phyloP scores from a whole-genome alignment of 345 rosid genomes.

The Chamaenerion angustifolium region DNA sequence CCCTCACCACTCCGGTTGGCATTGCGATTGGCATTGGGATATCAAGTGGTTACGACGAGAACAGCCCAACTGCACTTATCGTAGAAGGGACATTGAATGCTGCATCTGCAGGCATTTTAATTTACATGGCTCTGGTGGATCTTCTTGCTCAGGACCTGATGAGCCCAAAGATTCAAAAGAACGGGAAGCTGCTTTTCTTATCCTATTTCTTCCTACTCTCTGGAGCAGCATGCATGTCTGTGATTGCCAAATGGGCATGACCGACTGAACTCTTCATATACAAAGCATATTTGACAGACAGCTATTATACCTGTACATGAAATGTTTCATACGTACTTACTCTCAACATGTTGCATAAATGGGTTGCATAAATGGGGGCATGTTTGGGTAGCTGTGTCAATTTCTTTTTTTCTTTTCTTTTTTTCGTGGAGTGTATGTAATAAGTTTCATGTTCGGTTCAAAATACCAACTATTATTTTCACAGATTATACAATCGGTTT shows the following conservation, averaged over 20 bases:
- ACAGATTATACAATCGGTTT: no score
- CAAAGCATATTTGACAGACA: no score
- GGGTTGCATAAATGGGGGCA: no score
- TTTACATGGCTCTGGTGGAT: conserved; percentile 80
- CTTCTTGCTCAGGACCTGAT: conserved; percentile 60
- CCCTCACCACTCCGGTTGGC: conserved; percentile 49
- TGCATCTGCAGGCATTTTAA: conserved; percentile 61
- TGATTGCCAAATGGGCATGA: conserved; percentile 51
- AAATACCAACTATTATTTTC: no score
- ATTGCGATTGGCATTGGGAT: conserved; percentile 50
- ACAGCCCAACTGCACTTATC: conserved; percentile 30
- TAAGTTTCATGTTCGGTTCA: no score
- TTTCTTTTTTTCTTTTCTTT: no score
- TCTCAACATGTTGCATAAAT: no score
- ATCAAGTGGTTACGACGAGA: conserved; percentile 28
- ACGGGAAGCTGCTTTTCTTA: conserved; percentile 37
- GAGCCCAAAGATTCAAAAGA: conserved; percentile 41
- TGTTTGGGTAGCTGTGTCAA: no score
- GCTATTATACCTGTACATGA: no score
- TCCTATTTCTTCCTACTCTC: conserved; percentile 43
- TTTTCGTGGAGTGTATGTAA: no score
- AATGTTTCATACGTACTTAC: no score
- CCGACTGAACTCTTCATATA: no score
- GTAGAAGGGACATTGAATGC: conserved; percentile 52
- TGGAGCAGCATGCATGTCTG: conserved; percentile 53